Base-by-base conservation (phyloP, 768 basidiomycete species). In the Mycena haematopus region DNA sequence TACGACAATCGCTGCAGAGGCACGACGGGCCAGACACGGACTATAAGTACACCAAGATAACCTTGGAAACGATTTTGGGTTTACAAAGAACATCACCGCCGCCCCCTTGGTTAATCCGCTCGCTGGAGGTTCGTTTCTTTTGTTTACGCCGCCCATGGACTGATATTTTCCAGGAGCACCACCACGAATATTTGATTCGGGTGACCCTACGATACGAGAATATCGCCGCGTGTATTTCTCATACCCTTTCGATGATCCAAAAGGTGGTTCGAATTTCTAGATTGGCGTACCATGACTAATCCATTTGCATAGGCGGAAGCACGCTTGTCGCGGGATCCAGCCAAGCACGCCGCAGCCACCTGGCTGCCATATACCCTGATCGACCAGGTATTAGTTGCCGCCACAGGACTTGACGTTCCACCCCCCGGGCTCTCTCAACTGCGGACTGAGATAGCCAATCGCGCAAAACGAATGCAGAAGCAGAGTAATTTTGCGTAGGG, bases 301-400 rank as follows among this genome's bases (percentile, higher is more conserved):
- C 49, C 66, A 50, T 40, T 22, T n/a, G 27, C 53, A 11, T 62
- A 91, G 88, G 80, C 83, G 50, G 85, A 87, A 65, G 72, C 77
- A 56, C 79, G 79, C 45, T 74, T 89, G 49, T 77, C 82, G 45
- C 85, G 81, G 68, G 79, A 82, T 52, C 76, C 81, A 24, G 80
- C 81, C 29, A 85, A 80, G 70, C 79, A 80, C 40, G 83, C 91
- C 3, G 84, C 81, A 35, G 72, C 82, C 56, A 90, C 90, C 5
- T 94, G 92, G 89, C 78, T 94, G 40, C 93, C 93, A 15, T 95
- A 95, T 70, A 85, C 86, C 52, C 81, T 95, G 57, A 84, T 95
- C 65, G 93, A 95, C 74, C 89, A 93, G 74, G 89, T 95, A 36
- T 80, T 95, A 29, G 80, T 81, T 24, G 87, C 88, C 15, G 85